Base-by-base conservation (phyloP, 768 basidiomycete species). In the Lanmaoa rubissima region DNA sequence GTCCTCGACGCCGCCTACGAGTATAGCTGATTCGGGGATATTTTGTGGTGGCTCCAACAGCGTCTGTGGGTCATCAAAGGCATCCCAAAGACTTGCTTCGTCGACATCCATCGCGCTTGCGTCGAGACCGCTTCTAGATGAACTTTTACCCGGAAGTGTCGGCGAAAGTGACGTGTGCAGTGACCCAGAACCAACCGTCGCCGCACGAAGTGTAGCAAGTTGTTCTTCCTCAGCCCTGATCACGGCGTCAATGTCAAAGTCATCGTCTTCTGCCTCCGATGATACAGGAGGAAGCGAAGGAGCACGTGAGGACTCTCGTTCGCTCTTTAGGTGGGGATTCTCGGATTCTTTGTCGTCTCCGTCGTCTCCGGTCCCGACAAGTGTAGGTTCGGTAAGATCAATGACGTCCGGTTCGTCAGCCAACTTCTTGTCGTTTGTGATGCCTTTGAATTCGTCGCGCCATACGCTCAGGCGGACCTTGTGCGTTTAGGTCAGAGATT, bases 381-480 rank as follows among this genome's bases (percentile, higher is more conserved):
- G 65, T 4, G 65, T 71, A 24, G 63, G 59, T 45, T 63, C 62
- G 6, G 72, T 68, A 19, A 68, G 69, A 54, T 73, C 72, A 44
- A 72, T 69, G 24, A 71, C 59, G 21, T 72, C 71, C 2, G 42
- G 11, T 13, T 62, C 65, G 5, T 61, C 63, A 14, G 16, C 52
- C 32, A 53, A 38, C 26, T 73, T 65, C n/a, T 57, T 65, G 24
- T 73, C 76, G 31, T 80, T 74, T 50, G 73, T 61, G 17, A 74
- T 51, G 7, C 79, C 79, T 28, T 79, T 74, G 34, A 79, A 81
- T 68, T 91, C 86, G 67, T 93, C 89, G 53, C 81, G 77, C 88
- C 90, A 94, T 19, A 85, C 83, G n/a, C 86, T 82, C 24, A 92
- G 68, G 19, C 83, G 78, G 26, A 86, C 84, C 90, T 91, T 57